Evolutionary conservation across 2,329 filamentous ascomycete species (phyloP), one percentile per base, ranked within the genome.

Genomic region (Cephalotrichum gorgonifer): DNA sequence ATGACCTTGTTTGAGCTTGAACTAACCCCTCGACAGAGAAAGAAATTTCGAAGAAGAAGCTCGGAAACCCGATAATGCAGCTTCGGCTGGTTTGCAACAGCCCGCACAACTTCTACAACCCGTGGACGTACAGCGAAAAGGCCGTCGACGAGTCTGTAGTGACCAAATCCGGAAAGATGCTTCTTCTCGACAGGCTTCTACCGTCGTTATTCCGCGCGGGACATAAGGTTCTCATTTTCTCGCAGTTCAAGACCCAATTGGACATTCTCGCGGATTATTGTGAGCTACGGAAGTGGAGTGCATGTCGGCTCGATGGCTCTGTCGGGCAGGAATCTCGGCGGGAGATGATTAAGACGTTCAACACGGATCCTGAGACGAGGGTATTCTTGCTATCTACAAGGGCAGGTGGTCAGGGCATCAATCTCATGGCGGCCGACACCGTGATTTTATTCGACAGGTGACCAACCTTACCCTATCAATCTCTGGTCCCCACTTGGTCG

Each of bases 71-170:
- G 0, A 69, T 97, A 20, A 88, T 95, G 74, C 93, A 98, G 62
- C 79, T 95, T 3, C 85, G 93, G 0, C 76, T 96, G 0, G 88
- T 88, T 11, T 97, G 93, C 65, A 95, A 98, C 64, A 88, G 83
- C 1, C 93, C 93, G 0, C 90, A 96, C 65, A 95, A 96, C 61
- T 97, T 98, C 63, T 97, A 95, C 67, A 94, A 89, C 61, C 91
- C 93, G 0, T 97, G 91, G 78, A 71, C 72, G 6, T 74, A 78
- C 15, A 72, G 76, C 2, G 75, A 76, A 6, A 63, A 75, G 0
- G 70, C 76, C 0, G 70, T 88, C 0, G 89, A 97, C 58, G 86
- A 94, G 60, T 84, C 78, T 1, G 78, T 98, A 6, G 79, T 98
- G 30, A 91, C 85, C 0, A 81, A 87, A 0, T 95, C 89, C 0